Base-by-base conservation (phyloP, 169 alveolate species). In the Prorocentrum cordatum region DNA sequence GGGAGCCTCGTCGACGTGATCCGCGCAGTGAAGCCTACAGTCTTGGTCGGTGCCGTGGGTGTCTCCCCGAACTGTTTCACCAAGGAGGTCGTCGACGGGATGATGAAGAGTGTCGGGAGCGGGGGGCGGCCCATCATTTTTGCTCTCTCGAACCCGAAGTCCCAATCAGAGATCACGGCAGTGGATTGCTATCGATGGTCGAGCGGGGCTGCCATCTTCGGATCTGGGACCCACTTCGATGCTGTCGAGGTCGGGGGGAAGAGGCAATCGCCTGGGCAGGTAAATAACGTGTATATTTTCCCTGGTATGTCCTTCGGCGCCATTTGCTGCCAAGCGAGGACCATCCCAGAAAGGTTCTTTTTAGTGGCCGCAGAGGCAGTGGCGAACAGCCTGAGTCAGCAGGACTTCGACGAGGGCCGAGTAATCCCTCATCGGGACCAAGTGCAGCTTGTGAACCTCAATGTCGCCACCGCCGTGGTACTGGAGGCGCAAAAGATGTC, bases 291-390 rank as follows among this genome's bases (percentile, higher is more conserved):
- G 93, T 92, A 92, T 67, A 91, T 84, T 26, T 92, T 92, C 83
- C 94, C 94, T 3, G 94, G 94, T 26, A 77, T 92, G 35, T 94
- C 92, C 29, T 79, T 92, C 54, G 94, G 92, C 54, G 94, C 93
- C 24, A 54, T 83, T 61, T 31, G 73, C 7, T 87, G 88, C 71
- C 62, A 70, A 59, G 67, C 79, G 32, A 50, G 64, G 39, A 71
- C 67, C 71, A 83, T 91, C 42, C 92, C 93, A 1, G 92, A 91
- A 67, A n/a, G 64, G 12, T 70, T 91, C 38, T 91, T 91, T 38
- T 72, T 70, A 64, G 77, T 62, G 10, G 93, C 92, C 14, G 93
- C 93, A 20, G 33, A 47, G 50, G 42, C 93, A 0, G 62, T 91
- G n/a, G 77, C 93, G 18, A 47, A 67, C 33, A 67, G 58, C 26